Evolutionary conservation across 441 rosid genomes (phyloP), one percentile per base, ranked within the genome.

Genomic region (Croton setiger): DNA sequence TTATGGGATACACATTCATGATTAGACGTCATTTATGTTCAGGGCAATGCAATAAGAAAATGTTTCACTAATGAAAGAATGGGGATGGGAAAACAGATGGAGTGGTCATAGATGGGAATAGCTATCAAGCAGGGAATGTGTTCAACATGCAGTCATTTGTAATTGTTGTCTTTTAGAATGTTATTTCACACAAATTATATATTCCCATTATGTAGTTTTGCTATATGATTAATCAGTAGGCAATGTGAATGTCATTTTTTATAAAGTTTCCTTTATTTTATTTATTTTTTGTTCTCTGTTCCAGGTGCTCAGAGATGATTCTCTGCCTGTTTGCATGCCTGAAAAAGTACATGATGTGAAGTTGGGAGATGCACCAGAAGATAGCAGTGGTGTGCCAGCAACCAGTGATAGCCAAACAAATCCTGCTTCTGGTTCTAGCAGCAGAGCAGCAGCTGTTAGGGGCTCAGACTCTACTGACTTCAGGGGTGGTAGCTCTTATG

Each of bases 331-430:
- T 64, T 96, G 96, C 87, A 88, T 87, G 81, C 80, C 98, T 69
- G 98, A 96, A 43, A 90, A 89, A 77, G 99, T 96, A 44, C 98
- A 90, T 67, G 99, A 96, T 84, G 99, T 96, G 37, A 92, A 90
- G 76, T 79, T 96, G 84, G 88, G 93, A 14, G 98, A 94, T 84
- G 73, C 90, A 20, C 83, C 83, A 37, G 99, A 93, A 70, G 97
- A 88, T 77, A 73, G 83, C 58, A 71, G 69, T 36, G 64, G 76
- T 55, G 81, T 83, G 57, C 82, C 85, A 57, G 80, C 83, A 12
- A 67, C 95, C 64, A 78, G 86, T 51, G 93, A 87, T 68, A 72
- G 85, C 74, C 96, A 83, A 73, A 75, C 72, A 17, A 85, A 83
- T 76, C 87, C 88, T 72, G 86, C 83, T 72, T 84, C 91, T 48